Conservation (phyloP, 768 basidiomycete species). For the Hirschioporus abietinus region DNA sequence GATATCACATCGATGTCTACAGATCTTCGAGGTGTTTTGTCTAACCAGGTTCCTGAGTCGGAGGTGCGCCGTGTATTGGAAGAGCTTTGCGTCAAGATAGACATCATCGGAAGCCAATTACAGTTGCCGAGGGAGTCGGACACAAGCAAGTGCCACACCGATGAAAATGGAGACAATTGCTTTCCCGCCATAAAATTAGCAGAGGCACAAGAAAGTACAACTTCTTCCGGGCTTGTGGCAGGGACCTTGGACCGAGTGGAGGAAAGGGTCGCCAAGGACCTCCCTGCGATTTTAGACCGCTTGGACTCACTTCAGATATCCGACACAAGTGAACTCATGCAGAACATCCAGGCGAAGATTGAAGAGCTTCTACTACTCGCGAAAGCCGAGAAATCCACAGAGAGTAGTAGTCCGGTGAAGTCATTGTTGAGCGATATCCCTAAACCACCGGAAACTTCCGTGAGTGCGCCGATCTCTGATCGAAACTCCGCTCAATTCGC, state of each 20-base stretch:
- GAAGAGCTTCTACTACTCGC: conserved; percentile 10
- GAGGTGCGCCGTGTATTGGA: conserved; percentile 9
- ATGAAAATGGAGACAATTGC: background rate
- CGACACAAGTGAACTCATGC: conserved; percentile 14
- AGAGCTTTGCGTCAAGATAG: conserved; percentile 8
- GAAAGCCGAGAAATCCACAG: conserved; percentile 29
- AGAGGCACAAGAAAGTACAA: too few relatives aligned
- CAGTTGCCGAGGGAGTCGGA: conserved; percentile 8
- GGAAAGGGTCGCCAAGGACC: conserved; percentile 26
- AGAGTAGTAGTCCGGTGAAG: conserved; percentile 35
- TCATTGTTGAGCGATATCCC: conserved; percentile 32
- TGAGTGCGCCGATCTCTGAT: conserved; percentile 17
- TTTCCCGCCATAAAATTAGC: conserved; percentile 9
- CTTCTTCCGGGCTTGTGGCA: conserved; percentile 15
- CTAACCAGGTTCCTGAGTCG: conserved; percentile 17
- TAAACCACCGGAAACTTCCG: conserved; percentile 15
- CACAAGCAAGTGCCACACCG: background rate
- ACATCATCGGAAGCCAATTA: conserved; percentile 12
- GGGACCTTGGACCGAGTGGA: conserved; percentile 15
- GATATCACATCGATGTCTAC: conserved; percentile 25
- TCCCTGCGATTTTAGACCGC: conserved; percentile 26
- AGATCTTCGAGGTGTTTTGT: conserved; percentile 21
- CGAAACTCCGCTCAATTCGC: conserved; percentile 9
- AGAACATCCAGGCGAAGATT: conserved; percentile 25
- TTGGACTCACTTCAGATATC: conserved; percentile 19